Conservation (phyloP, 352 stramenopile genomes). For the Pythium dissotocum region DNA sequence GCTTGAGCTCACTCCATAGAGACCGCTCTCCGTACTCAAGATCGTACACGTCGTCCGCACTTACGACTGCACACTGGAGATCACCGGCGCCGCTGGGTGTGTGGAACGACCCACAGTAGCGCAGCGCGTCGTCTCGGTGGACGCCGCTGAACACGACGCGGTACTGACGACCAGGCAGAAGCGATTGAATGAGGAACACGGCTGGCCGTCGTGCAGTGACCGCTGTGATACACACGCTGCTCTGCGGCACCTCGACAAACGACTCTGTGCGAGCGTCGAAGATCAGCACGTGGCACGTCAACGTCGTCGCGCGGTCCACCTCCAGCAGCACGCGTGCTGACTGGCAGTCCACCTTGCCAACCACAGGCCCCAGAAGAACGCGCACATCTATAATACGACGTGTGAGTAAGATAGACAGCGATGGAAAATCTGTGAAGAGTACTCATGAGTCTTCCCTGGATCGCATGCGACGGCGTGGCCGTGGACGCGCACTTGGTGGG, state of each 20-base stretch:
- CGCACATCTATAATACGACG: constrained; percentile 35
- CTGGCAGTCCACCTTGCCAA: constrained; percentile 59
- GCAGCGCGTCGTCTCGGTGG: constrained; percentile 34
- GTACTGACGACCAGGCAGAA: constrained; percentile 62
- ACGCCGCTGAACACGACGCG: constrained; percentile 61
- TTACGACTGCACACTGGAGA: constrained; percentile 43
- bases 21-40: constrained; percentile 44
- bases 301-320: constrained; percentile 33
- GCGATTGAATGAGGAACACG: constrained; percentile 41
- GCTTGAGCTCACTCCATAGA: constrained; percentile 47
- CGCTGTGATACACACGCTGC: constrained; percentile 18
- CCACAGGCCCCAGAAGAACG: constrained; percentile 64
- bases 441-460: background rate
- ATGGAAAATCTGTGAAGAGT: constrained; percentile 11
- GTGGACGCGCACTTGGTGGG: constrained; percentile 36
- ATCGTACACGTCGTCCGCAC: constrained; percentile 49
- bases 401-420: constrained; percentile 12
- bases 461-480: constrained; percentile 24
- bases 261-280: constrained; percentile 41
- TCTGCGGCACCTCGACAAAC: constrained; percentile 43
- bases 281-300: constrained; percentile 59
- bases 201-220: constrained; percentile 37
- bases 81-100: constrained; percentile 40
- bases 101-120: constrained; percentile 40
- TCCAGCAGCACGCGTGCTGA: constrained; percentile 67